Percentiles rank a stretch among this genome's conserved stretches.
phyloP scores from a whole-genome alignment of 129 eudicot species.

The Chrysanthemum seticuspe region DNA sequence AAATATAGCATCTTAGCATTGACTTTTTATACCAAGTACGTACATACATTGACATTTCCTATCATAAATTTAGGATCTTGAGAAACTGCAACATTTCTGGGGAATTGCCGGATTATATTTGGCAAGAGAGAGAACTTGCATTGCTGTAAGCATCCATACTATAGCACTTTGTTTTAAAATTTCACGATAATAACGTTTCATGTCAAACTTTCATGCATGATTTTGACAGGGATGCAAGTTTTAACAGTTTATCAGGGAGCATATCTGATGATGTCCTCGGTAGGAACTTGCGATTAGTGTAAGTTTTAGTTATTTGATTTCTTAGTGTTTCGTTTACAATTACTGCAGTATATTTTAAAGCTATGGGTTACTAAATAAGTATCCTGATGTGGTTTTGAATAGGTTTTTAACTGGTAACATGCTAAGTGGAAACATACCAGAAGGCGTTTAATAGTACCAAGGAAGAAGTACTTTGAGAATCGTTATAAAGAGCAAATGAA shows the following conservation, averaged over 20 bases:
- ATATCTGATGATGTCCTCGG: slow-evolving; percentile 54
- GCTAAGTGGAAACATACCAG: slow-evolving; percentile 78
- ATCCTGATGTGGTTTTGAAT: slow-evolving; percentile 15
- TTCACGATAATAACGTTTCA: neutral
- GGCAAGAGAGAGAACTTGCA: slow-evolving; percentile 51
- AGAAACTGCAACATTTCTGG: slow-evolving; percentile 81
- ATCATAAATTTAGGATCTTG: slow-evolving; percentile 55
- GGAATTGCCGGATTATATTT: slow-evolving; percentile 63
- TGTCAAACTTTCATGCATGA: slow-evolving; percentile 9
- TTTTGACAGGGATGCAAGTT: slow-evolving; percentile 71
- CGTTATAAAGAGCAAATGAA: slow-evolving; percentile 96
- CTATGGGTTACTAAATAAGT: slow-evolving; percentile 1
- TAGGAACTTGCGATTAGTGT: slow-evolving; percentile 68
- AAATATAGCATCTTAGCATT: slow-evolving; percentile 16
- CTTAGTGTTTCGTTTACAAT: neutral
- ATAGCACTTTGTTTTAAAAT: neutral
- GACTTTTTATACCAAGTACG: too few relatives aligned
- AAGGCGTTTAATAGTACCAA: slow-evolving; percentile 72
- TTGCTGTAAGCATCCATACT: slow-evolving; percentile 40
- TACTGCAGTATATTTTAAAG: neutral
- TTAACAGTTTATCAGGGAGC: slow-evolving; percentile 64
- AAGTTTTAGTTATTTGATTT: slow-evolving; percentile 24
- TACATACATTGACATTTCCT: neutral
- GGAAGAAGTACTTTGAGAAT: slow-evolving; percentile 81
- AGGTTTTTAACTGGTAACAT: slow-evolving; percentile 73